Evolutionary conservation across 1,284 basidiomycete species (phyloP).

Genomic region (Fomes fomentarius): DNA sequence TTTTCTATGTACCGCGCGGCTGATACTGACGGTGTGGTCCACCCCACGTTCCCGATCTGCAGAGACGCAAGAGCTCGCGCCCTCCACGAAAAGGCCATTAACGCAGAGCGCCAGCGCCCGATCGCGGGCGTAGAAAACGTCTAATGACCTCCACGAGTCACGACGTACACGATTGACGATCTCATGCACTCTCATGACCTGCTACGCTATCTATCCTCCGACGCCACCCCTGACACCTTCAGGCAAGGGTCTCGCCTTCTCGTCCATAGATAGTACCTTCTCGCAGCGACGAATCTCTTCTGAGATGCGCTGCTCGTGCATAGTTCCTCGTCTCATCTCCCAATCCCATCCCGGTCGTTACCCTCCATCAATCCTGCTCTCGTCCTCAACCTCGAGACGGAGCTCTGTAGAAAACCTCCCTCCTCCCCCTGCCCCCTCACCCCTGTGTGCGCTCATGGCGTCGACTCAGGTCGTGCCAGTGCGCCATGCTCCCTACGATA

Average conservation of each 20-base stretch:
- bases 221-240: neutral
- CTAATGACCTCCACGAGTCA: constrained; percentile 4
- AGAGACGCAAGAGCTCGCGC: constrained; percentile 26
- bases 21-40: neutral
- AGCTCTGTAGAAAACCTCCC: too few species aligned
- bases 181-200: neutral
- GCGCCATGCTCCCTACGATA: neutral
- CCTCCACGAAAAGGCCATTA: constrained; percentile 22
- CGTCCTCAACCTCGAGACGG: too few species aligned
- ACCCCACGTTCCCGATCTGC: too few species aligned
- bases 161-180: constrained; percentile 4
- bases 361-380: neutral
- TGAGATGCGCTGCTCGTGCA: constrained; percentile 1
- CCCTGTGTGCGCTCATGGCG: too few species aligned
- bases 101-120: constrained; percentile 22
- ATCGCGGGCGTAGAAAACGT: constrained; percentile 21
- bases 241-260: neutral
- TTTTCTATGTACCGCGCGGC: neutral
- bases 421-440: too few species aligned
- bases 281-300: neutral
- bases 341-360: neutral
- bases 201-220: neutral
- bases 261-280: neutral
- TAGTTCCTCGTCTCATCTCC: neutral
- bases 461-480: neutral